These are phyloP conservation scores for Aspergillus proliferans DNA, from an alignment of 2,329 filamentous ascomycete genomes.

Conservation along the genomic window DNA sequence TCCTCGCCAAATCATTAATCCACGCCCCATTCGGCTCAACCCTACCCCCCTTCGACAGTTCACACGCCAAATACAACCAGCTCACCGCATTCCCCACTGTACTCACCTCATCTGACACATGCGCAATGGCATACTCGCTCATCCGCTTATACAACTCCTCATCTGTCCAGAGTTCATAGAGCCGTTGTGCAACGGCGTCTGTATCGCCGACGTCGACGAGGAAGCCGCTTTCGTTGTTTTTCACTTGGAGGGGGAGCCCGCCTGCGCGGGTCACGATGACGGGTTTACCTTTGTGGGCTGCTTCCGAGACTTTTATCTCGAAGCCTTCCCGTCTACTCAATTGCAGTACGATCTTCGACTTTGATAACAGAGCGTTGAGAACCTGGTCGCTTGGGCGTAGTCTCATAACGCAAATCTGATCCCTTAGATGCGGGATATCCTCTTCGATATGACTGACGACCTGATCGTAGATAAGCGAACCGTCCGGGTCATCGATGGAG, in stretches of 20 bases:
- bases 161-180: constrained; percentile 62
- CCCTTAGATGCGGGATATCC: constrained; percentile 55
- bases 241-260: constrained; percentile 74
- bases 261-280: constrained; percentile 69
- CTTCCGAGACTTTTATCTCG: constrained; percentile 81
- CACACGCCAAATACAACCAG: constrained; percentile 72
- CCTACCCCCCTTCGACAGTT: constrained; percentile 53
- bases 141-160: constrained; percentile 59
- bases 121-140: constrained; percentile 56
- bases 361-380: constrained; percentile 68
- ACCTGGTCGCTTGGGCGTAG: constrained; percentile 73
- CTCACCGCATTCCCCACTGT: constrained; percentile 71
- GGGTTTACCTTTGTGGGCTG: constrained; percentile 71
- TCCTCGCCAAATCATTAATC: constrained; percentile 69
- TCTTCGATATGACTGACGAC: constrained; percentile 62
- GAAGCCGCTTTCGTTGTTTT: constrained; percentile 65
- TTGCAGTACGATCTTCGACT: constrained; percentile 67
- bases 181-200: constrained; percentile 60
- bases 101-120: constrained; percentile 74
- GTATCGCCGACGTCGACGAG: constrained; percentile 66
- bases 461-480: constrained; percentile 63
- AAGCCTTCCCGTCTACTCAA: constrained; percentile 78
- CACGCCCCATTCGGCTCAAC: constrained; percentile 57
- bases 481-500: constrained; percentile 75
- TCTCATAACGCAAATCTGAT: constrained; percentile 68